phyloP scores from a whole-genome alignment of 2,329 filamentous ascomycete genomes.

The Botryotinia calthae region DNA sequence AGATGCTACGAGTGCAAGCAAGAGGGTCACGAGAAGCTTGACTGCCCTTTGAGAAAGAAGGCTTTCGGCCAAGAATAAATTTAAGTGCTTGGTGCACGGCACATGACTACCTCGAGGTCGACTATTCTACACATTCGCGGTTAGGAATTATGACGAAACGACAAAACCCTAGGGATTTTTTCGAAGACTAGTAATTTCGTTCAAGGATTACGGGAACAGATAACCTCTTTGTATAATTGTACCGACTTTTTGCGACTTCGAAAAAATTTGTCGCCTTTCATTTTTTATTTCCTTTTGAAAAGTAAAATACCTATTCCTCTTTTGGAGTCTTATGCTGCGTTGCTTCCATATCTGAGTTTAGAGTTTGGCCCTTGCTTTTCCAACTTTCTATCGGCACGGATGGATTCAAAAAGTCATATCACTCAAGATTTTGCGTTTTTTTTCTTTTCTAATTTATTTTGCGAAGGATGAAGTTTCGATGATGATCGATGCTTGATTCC shows the following conservation, averaged over 20 bases:
- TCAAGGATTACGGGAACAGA: conserved; percentile 34
- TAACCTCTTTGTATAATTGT: conserved; percentile 36
- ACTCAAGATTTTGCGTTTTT: neutral
- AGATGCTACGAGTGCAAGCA: conserved; percentile 97
- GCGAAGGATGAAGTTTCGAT: conserved; percentile 20
- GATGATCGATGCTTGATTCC: conserved; percentile 18
- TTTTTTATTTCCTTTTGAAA: conserved; percentile 15
- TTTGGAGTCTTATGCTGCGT: conserved; percentile 18
- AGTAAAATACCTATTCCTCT: conserved; percentile 19
- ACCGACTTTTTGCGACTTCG: neutral
- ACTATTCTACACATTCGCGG: conserved; percentile 32
- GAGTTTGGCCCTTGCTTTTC: conserved; percentile 17
- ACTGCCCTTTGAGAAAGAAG: conserved; percentile 61
- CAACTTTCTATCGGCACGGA: conserved; percentile 3
- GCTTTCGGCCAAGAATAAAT: conserved; percentile 48
- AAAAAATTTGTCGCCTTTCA: conserved; percentile 6
- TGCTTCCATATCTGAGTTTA: conserved; percentile 21
- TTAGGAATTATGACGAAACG: conserved; percentile 31
- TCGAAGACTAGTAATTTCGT: conserved; percentile 37
- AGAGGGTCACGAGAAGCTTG: conserved; percentile 66
- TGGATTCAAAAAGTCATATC: conserved; percentile 8
- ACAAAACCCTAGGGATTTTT: conserved; percentile 36
- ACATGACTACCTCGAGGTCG: conserved; percentile 32
- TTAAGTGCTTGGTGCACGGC: conserved; percentile 39
- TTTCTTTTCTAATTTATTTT: conserved; percentile 13